A percentile compares a stretch with the other conserved stretches of the same genome.
Evolutionary conservation across 2,329 filamentous ascomycete genomes (phyloP).

Genomic region (Raffaelea deltoideospora): DNA sequence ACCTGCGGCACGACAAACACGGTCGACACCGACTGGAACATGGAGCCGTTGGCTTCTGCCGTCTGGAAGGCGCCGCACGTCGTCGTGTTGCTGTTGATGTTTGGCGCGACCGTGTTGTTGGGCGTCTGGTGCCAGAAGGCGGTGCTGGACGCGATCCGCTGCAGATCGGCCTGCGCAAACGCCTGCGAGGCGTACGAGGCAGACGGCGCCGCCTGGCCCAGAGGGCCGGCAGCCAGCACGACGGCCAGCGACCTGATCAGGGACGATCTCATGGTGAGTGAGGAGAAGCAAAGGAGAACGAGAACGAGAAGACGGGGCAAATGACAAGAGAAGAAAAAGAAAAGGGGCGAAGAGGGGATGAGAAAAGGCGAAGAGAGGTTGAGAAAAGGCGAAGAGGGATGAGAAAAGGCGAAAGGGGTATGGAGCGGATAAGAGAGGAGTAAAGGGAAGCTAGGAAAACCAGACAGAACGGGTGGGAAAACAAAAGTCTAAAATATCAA

Average conservation of each 20-base stretch:
- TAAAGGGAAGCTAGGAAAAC: too few species aligned
- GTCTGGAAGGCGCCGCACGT: conserved; percentile 5
- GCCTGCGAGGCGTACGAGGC: not conserved
- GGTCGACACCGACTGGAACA: conserved; percentile 3
- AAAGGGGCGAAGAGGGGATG: not conserved
- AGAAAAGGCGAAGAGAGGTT: not conserved
- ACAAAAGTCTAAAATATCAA: too few species aligned
- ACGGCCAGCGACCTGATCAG: not conserved
- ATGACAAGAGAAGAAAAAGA: not conserved
- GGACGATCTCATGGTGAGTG: not conserved
- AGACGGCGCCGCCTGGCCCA: not conserved
- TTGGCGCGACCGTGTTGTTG: not conserved
- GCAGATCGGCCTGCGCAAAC: not conserved
- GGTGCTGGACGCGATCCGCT: not conserved
- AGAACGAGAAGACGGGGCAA: not conserved
- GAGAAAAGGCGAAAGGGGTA: too few species aligned
- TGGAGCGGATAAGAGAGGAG: too few species aligned
- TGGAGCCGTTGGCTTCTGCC: not conserved
- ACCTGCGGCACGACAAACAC: conserved; percentile 3
- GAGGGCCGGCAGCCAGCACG: not conserved
- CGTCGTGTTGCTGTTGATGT: conserved; percentile 2
- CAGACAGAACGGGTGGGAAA: too few species aligned
- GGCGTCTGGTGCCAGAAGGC: too few species aligned
- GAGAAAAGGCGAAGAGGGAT: not conserved
- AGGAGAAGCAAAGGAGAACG: not conserved